Conservation (phyloP, 179 eudicot species). For the Patellifolia procumbens region DNA sequence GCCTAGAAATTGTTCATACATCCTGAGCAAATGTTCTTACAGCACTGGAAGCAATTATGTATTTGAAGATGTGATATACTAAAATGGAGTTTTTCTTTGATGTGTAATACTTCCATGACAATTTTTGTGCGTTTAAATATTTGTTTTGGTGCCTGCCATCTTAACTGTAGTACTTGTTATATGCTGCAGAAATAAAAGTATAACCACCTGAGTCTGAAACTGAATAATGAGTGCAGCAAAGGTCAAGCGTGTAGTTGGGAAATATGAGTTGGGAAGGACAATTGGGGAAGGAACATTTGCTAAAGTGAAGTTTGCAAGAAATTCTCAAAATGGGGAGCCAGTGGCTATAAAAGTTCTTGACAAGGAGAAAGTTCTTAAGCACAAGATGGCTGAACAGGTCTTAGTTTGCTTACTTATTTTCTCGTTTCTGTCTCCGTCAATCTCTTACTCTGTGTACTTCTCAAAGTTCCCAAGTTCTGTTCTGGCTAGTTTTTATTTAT, state of each 20-base stretch:
- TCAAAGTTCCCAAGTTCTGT: not conserved
- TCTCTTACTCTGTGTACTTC: not conserved
- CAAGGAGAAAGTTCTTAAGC: conserved; percentile 87
- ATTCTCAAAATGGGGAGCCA: conserved; percentile 78
- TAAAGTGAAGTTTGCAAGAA: conserved; percentile 86
- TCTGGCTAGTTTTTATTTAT: not conserved
- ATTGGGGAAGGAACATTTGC: conserved; percentile 99
- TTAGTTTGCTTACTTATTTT: conserved; percentile 8
- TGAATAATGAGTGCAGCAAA: conserved; percentile 60
- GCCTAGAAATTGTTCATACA: too few relatives aligned
- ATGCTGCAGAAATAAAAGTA: conserved; percentile 31
- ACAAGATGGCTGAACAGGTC: conserved; percentile 98
- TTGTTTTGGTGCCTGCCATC: not conserved
- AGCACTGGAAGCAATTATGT: not conserved
- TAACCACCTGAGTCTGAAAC: not conserved
- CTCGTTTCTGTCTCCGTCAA: not conserved
- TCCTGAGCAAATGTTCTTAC: not conserved
- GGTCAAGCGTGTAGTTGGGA: conserved; percentile 81
- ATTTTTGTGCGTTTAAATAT: not conserved
- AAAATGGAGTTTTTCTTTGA: not conserved
- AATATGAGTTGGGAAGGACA: conserved; percentile 93
- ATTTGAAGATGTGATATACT: not conserved
- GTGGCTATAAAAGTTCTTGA: conserved; percentile 93
- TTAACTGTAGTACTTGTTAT: conserved; percentile 7
- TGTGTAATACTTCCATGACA: not conserved